Evolutionary conservation across 2,329 filamentous ascomycete genomes (phyloP).

Genomic region (Aspergillus unguis): DNA sequence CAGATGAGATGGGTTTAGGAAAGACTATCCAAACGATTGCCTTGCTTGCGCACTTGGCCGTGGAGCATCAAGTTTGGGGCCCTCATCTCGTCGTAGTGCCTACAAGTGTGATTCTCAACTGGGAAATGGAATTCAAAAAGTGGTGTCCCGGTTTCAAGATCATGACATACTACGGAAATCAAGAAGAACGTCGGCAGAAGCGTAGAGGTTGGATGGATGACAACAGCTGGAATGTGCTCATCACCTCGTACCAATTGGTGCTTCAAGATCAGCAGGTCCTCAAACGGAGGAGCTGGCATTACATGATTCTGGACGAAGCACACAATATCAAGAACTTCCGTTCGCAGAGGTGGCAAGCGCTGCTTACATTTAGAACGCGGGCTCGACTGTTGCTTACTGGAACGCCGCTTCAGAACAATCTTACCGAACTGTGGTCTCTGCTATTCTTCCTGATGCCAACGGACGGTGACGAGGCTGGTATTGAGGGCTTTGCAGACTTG

Average conservation of each 20-base stretch:
- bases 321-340: constrained; percentile 99
- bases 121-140: constrained; percentile 99
- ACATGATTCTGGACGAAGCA: constrained; percentile 96
- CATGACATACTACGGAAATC: constrained; percentile 90
- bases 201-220: constrained; percentile 91
- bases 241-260: constrained; percentile 96
- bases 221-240: constrained; percentile 93
- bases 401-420: constrained; percentile 92
- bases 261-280: constrained; percentile 92
- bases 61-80: constrained; percentile 87
- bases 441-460: constrained; percentile 96
- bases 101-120: constrained; percentile 97
- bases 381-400: constrained; percentile 85
- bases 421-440: constrained; percentile 94
- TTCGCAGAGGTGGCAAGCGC: constrained; percentile 91
- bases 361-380: constrained; percentile 89
- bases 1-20: constrained; percentile 96
- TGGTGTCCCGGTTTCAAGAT: constrained; percentile 97
- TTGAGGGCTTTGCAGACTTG: constrained; percentile 89
- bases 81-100: constrained; percentile 94
- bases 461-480: constrained; percentile 66
- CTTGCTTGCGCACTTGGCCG: constrained; percentile 85
- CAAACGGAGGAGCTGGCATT: constrained; percentile 90
- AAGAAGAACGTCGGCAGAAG: constrained; percentile 87
- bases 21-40: constrained; percentile 99